Percentiles rank a stretch among this genome's conserved stretches.
phyloP scores from a whole-genome alignment of 108 stramenopile genomes.

The Skeletonema menzelii region DNA sequence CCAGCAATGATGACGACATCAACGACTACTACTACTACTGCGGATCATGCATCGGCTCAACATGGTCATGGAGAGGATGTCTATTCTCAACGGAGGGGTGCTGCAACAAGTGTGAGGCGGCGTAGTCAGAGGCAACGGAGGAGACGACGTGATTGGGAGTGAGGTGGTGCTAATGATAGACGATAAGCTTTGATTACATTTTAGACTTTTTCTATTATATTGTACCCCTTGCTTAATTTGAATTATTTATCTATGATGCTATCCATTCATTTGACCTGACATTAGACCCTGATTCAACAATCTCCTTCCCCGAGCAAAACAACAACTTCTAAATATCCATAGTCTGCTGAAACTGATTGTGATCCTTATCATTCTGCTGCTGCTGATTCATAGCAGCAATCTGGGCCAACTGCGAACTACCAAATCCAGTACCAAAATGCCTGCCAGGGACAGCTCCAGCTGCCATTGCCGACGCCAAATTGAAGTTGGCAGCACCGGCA shows the following conservation, averaged over 20 bases:
- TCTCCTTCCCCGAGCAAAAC: not conserved
- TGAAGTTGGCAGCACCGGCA: not conserved
- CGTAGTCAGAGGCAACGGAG: conserved; percentile 15
- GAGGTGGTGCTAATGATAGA: not conserved
- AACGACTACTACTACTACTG: too few species aligned
- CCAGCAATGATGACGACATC: conserved; percentile 1
- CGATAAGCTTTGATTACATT: not conserved
- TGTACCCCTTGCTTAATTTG: not conserved
- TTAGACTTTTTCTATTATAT: not conserved
- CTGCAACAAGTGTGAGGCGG: conserved; percentile 1
- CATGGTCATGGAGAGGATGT: conserved; percentile 33
- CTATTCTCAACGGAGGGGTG: conserved; percentile 19
- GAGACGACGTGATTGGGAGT: conserved; percentile 14
- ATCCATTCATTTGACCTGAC: not conserved
- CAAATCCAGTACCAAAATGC: not conserved
- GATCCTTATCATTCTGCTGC: not conserved
- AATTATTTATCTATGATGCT: not conserved
- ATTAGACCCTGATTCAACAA: not conserved
- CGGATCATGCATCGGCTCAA: conserved; percentile 5
- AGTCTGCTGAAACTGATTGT: not conserved
- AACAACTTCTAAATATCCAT: not conserved
- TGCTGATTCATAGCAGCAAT: conserved; percentile 3
- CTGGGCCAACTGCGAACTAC: not conserved
- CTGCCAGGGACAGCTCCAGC: not conserved
- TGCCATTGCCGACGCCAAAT: not conserved